These are phyloP conservation scores for Suhomyces sp. DNA, from an alignment of 805 yeast genomes.

Conservation along the genomic window DNA sequence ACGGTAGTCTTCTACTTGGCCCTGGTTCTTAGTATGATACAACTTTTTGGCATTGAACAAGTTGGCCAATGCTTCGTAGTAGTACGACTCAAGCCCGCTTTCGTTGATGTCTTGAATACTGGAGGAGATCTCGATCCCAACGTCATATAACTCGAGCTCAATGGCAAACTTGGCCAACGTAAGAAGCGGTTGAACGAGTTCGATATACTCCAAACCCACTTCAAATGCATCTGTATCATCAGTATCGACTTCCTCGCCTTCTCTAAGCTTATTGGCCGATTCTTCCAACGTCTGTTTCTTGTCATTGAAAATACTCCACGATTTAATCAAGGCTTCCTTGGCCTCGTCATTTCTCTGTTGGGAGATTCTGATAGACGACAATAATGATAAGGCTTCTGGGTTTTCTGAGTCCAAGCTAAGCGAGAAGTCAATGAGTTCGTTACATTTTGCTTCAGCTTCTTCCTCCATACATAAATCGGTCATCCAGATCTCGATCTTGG, in stretches of 20 bases:
- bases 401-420: slow-evolving; percentile 56
- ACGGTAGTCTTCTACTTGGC: slow-evolving; percentile 39
- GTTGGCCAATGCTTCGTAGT: slow-evolving; percentile 78
- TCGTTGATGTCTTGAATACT: slow-evolving; percentile 78
- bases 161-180: slow-evolving; percentile 71
- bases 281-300: slow-evolving; percentile 51
- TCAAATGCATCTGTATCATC: slow-evolving; percentile 41
- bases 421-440: slow-evolving; percentile 62
- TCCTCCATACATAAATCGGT: slow-evolving; percentile 94
- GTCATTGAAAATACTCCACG: slow-evolving; percentile 68
- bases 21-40: slow-evolving; percentile 16
- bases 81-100: slow-evolving; percentile 74
- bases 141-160: slow-evolving; percentile 71
- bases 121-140: slow-evolving; percentile 61
- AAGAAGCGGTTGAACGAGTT: slow-evolving; percentile 68
- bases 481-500: slow-evolving; percentile 95
- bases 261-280: slow-evolving; percentile 23
- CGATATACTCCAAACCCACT: slow-evolving; percentile 53
- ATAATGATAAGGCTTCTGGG: slow-evolving; percentile 77
- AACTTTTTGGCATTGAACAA: slow-evolving; percentile 40
- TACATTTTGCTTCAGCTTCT: slow-evolving; percentile 80
- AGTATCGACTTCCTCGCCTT: slow-evolving; percentile 7
- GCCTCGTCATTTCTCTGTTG: slow-evolving; percentile 81
- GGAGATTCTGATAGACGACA: slow-evolving; percentile 86
- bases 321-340: slow-evolving; percentile 53